Evolutionary conservation across 2,329 filamentous ascomycete genomes (phyloP), one percentile per base, ranked within the genome.

Genomic region (Exutisphaerella laricina): DNA sequence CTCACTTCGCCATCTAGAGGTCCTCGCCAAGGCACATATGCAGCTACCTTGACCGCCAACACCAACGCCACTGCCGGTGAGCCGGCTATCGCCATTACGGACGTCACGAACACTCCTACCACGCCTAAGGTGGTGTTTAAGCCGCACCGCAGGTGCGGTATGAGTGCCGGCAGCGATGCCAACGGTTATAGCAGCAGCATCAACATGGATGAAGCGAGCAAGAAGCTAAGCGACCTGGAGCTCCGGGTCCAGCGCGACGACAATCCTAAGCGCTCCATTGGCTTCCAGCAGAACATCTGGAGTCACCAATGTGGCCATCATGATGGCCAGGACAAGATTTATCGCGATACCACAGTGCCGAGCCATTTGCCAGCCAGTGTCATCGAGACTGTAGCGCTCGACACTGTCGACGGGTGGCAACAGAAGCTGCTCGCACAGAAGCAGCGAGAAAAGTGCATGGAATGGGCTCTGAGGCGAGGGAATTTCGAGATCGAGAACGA

Each of bases 391-490:
- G 64, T 68, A 36, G 37, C 65, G 13, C 41, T 41, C 5, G 41
- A 51, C 30, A 49, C 53, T 5, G 48, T 60, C 9, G 48, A 46
- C 3, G 48, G 54, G 16, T 36, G 57, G 5, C 41, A 50, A 25
- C 4, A 49, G 12, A 43, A 41, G 8, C 39, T 66, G 20, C 51
- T 70, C 39, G 64, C 59, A 22, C 33, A 47, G 16, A 46, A 48
- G 17, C 67, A 70, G 52, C 57, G 54, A 34, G 26, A 46, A 35
- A 2, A 50, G 42, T 16, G 62, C 63, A 17, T 52, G 64, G 41
- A 46, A 7, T 69, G 63, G 57, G 65, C 64, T 14, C 54, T 58
- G 47, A 53, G 60, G 39, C 57, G 58, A 17, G 44, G 46, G 21
- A 66, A 57, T 5, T 32, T 42, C 30, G 40, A 29, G 2, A 10